Conservation (phyloP, 305 asterid species). For the Fraxinus baroniana region DNA sequence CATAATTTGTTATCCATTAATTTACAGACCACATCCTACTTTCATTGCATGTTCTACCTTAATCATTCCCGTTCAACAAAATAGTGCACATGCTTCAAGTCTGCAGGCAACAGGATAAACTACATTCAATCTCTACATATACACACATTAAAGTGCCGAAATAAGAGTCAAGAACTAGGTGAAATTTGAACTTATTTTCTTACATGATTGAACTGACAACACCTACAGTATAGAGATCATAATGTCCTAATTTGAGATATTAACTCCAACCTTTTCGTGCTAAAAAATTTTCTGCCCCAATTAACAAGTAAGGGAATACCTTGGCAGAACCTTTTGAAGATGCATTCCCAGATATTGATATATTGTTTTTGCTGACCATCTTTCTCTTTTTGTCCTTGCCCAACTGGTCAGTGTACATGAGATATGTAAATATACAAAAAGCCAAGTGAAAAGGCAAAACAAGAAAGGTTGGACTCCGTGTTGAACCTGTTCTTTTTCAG, state of each 20-base stretch:
- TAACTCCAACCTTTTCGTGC: not conserved
- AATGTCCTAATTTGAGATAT: not conserved
- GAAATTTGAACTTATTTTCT: not conserved
- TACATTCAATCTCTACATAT: not conserved
- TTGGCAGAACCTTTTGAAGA: conserved; percentile 61
- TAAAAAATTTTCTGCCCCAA: not conserved
- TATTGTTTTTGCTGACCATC: conserved; percentile 42
- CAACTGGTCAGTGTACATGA: conserved; percentile 26
- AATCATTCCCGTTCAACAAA: not conserved
- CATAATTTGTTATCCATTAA: not conserved
- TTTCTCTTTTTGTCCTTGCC: conserved; percentile 78
- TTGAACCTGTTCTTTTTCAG: conserved; percentile 78
- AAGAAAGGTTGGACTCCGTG: not conserved
- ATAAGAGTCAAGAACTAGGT: not conserved
- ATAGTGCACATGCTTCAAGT: not conserved
- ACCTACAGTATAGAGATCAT: not conserved
- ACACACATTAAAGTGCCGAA: not conserved
- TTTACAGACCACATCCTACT: not conserved
- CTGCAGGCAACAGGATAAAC: not conserved
- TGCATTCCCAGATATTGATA: conserved; percentile 46
- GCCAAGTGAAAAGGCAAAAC: not conserved
- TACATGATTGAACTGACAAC: not conserved
- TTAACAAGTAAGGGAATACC: conserved; percentile 37
- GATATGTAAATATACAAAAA: not conserved
- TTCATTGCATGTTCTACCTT: not conserved